Percentiles rank a stretch among this genome's conserved stretches.
phyloP scores from a whole-genome alignment of 2,329 filamentous ascomycete genomes.

The Epicoccum sorghinum region DNA sequence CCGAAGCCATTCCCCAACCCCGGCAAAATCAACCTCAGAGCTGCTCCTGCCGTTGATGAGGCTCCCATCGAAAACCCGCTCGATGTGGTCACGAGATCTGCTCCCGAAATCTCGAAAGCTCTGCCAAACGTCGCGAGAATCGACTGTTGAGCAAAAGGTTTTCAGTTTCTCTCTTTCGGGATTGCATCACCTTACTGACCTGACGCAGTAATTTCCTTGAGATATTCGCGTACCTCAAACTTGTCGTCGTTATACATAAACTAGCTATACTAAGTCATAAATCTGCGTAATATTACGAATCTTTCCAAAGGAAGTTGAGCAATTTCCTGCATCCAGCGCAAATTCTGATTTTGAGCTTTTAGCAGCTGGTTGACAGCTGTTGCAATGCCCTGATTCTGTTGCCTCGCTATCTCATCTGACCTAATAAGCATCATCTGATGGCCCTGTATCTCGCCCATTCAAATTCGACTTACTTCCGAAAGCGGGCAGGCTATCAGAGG shows the following conservation, averaged over 20 bases:
- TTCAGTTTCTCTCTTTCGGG: not conserved
- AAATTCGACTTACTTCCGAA: constrained; percentile 3
- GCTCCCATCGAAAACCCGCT: not conserved
- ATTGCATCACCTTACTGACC: not conserved
- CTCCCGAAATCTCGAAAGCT: not conserved
- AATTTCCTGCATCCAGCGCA: not conserved
- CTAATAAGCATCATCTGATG: constrained; percentile 11
- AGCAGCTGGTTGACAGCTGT: not conserved
- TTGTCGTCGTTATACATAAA: not conserved
- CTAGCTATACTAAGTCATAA: not conserved
- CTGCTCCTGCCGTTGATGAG: not conserved
- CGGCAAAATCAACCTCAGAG: constrained; percentile 2
- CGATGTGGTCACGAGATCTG: not conserved
- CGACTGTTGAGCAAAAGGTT: not conserved
- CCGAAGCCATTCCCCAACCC: not conserved
- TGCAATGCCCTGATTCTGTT: not conserved
- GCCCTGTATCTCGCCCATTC: constrained; percentile 7
- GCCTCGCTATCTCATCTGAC: not conserved
- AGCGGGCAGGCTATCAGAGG: constrained; percentile 3
- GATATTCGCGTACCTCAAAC: too few species aligned
- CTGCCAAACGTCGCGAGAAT: not conserved
- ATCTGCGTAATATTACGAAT: not conserved
- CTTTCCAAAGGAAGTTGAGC: not conserved
- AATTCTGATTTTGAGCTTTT: not conserved
- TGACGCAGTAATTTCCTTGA: not conserved